phyloP scores from a whole-genome alignment of 768 basidiomycete species.

The Suillus variegatus region DNA sequence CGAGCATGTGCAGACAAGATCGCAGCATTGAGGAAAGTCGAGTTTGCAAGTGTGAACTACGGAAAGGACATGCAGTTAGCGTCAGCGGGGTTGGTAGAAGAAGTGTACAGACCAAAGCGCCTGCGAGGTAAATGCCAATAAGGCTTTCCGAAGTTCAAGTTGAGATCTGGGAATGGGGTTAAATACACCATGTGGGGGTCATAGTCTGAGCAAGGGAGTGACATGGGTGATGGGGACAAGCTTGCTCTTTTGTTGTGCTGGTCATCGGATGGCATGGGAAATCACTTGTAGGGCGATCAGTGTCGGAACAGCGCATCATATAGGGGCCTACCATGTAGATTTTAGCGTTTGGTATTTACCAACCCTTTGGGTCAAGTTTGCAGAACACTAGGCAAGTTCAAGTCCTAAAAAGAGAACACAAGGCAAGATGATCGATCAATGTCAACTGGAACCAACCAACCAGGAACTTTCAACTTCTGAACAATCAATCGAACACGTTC shows the following conservation, averaged over 20 bases:
- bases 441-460: too few species aligned
- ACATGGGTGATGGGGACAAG: conserved; percentile 41
- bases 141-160: conserved; percentile 74
- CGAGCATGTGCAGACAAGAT: conserved; percentile 87
- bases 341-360: not conserved
- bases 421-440: too few species aligned
- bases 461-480: not conserved
- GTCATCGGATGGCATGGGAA: too few species aligned
- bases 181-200: conserved; percentile 88
- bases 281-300: too few species aligned
- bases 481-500: not conserved
- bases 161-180: conserved; percentile 65
- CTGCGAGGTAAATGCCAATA: conserved; percentile 88
- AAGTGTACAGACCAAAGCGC: conserved; percentile 75
- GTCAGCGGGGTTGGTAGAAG: not conserved
- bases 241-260: not conserved
- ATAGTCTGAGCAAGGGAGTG: conserved; percentile 70
- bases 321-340: not conserved
- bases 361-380: not conserved
- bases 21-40: conserved; percentile 93
- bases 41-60: conserved; percentile 95
- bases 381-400: too few species aligned
- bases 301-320: not conserved
- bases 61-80: conserved; percentile 9
- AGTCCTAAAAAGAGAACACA: too few species aligned